Conservation (phyloP, 768 basidiomycete species). For the Agaricus subrufescens region DNA sequence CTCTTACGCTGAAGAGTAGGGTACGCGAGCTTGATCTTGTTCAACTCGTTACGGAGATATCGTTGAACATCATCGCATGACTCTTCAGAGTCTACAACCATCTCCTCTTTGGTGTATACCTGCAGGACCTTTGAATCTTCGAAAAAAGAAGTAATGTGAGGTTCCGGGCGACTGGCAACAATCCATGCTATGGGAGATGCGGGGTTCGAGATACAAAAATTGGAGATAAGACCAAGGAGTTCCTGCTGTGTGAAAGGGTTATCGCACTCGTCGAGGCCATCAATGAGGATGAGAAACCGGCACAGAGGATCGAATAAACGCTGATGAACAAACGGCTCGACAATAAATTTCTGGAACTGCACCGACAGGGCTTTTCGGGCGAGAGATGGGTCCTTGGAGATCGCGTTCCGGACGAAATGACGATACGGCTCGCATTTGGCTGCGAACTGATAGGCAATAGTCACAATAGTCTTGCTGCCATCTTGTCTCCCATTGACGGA, state of each 20-base stretch:
- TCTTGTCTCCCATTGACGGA: background rate
- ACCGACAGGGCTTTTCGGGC: background rate
- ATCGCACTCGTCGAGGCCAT: constrained; percentile 24
- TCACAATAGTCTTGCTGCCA: background rate
- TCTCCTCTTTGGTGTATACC: background rate
- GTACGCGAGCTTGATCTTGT: too few species aligned
- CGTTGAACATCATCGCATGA: background rate
- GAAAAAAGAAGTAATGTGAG: constrained; percentile 15
- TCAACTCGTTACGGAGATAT: too few species aligned
- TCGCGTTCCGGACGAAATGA: background rate
- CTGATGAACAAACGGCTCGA: constrained; percentile 3
- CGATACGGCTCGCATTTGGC: background rate
- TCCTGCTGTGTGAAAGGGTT: constrained; percentile 7
- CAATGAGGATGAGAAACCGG: constrained; percentile 10
- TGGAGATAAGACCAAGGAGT: constrained; percentile 13
- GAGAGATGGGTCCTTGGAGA: constrained; percentile 7
- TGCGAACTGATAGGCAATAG: constrained; percentile 19
- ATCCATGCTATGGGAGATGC: constrained; percentile 17
- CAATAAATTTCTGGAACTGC: constrained; percentile 13
- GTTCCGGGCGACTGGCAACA: constrained; percentile 23
- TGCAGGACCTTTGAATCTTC: background rate
- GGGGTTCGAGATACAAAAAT: background rate
- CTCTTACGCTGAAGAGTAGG: background rate
- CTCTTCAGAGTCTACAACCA: background rate
- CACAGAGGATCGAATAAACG: too few species aligned